Base-by-base conservation (phyloP, 805 yeast species). In the Cyberlindnera euphorbiae region DNA sequence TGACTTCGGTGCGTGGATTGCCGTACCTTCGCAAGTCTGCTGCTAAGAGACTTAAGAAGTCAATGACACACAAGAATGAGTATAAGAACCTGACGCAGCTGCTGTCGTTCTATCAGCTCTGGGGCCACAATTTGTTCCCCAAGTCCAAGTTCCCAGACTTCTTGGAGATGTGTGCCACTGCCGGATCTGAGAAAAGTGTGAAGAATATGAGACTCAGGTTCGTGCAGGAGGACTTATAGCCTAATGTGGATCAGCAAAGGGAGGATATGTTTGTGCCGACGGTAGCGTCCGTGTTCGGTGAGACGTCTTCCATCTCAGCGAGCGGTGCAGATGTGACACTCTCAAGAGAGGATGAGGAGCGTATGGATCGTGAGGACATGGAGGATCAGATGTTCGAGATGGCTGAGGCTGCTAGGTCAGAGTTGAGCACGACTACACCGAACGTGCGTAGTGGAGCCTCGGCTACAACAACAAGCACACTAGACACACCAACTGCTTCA, bases 51-150 rank as follows among this genome's bases (percentile, higher is more conserved):
- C 38, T 53, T 12, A 44, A 59, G 30, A 43, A 46, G 19, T 38
- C 25, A 32, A 42, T 46, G 30, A 46, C 38, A 29, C 59, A 63
- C 46, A 64, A 55, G 40, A 69, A 68, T 42, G 79, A 75, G 47
- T 62, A 60, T 37, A 62, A 69, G 23, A 78, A 77, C 53, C 53
- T 77, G 36, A 56, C 67, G 8, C 59, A 66, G 23, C 54, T 83
- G 6, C 55, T 82, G 7, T 67, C 68, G 21, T 64, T 71, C 25
- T 83, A 81, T 55, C 87, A 82, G 57, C 49, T 78, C 23, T 83
- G 90, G 89, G 87, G 82, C 1, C 90, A 83, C 55, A 64, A 71
- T 16, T 49, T 87, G 26, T 86, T 72, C 52, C 95, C 96, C 5
- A 83, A 82, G 61, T 86, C 93, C 12, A 79, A 75, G 44, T 84